A percentile compares a stretch with the other conserved stretches of the same genome.
These are phyloP conservation scores for Delonix regia DNA, from an alignment of 306 rosid genomes.

Conservation along the genomic window DNA sequence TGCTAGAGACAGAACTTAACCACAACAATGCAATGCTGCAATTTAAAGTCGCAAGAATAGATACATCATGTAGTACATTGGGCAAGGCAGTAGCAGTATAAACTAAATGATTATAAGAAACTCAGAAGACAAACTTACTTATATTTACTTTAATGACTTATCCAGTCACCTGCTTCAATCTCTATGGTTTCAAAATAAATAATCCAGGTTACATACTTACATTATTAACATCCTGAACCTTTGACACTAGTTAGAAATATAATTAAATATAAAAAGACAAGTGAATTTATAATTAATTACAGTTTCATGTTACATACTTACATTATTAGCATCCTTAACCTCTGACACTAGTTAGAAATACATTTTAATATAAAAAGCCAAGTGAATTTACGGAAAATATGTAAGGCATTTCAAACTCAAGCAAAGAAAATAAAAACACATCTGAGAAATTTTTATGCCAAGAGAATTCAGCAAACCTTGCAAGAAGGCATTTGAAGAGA, in stretches of 20 bases:
- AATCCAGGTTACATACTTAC: not conserved
- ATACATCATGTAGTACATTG: not conserved
- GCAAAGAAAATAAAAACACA: conserved; percentile 7
- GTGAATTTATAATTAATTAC: not conserved
- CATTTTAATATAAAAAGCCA: conserved; percentile 15
- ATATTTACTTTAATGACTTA: not conserved
- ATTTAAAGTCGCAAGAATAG: not conserved
- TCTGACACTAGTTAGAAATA: not conserved
- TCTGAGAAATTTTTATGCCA: not conserved
- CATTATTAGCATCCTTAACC: conserved; percentile 6
- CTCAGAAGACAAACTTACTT: not conserved
- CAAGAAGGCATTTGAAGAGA: conserved; percentile 73
- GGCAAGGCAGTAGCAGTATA: not conserved
- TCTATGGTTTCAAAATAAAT: conserved; percentile 7
- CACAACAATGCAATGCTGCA: not conserved
- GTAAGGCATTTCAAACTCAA: not conserved
- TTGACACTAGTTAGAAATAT: not conserved
- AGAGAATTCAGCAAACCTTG: conserved; percentile 62
- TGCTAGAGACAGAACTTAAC: not conserved
- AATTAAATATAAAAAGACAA: conserved; percentile 10
- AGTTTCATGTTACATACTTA: not conserved
- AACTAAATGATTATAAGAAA: not conserved
- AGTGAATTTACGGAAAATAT: not conserved
- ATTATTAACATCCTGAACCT: conserved; percentile 5
- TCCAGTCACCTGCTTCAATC: not conserved